Conservation (phyloP, 1,284 basidiomycete species). For the Rhizoctonia solani region DNA sequence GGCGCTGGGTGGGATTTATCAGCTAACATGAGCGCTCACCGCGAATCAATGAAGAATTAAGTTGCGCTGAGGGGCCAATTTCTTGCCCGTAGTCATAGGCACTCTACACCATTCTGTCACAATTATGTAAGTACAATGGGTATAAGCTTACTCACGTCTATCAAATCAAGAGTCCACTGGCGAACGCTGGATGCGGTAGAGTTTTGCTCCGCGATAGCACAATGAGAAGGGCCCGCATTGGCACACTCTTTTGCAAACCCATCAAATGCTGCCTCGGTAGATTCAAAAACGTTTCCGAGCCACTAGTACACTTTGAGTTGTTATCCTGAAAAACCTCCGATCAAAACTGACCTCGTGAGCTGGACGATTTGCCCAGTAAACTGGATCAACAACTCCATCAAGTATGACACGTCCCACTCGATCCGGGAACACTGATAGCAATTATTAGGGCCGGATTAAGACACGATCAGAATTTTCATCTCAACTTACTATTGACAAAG, state of each 20-base stretch:
- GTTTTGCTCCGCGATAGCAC: slow-evolving; percentile 14
- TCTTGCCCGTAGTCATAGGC: slow-evolving; percentile 17
- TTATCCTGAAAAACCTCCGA: not conserved
- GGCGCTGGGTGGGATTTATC: no score
- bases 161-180: not conserved
- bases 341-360: slow-evolving; percentile 1
- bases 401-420: slow-evolving; percentile 37
- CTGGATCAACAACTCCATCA: slow-evolving; percentile 36
- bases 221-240: slow-evolving; percentile 23
- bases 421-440: slow-evolving; percentile 29
- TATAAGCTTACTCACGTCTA: not conserved
- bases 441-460: not conserved
- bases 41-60: no score
- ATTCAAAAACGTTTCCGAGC: not conserved
- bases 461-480: no score
- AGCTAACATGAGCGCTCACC: no score
- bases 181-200: not conserved
- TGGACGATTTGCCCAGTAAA: slow-evolving; percentile 3
- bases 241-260: slow-evolving; percentile 27
- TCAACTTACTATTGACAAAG: slow-evolving; percentile 15
- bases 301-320: not conserved
- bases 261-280: slow-evolving; percentile 18
- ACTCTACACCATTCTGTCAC: not conserved
- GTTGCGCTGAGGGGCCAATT: no score
- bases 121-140: not conserved